Evolutionary conservation across 352 stramenopile genomes (phyloP).

Genomic region (Phytopythium aichiense): DNA sequence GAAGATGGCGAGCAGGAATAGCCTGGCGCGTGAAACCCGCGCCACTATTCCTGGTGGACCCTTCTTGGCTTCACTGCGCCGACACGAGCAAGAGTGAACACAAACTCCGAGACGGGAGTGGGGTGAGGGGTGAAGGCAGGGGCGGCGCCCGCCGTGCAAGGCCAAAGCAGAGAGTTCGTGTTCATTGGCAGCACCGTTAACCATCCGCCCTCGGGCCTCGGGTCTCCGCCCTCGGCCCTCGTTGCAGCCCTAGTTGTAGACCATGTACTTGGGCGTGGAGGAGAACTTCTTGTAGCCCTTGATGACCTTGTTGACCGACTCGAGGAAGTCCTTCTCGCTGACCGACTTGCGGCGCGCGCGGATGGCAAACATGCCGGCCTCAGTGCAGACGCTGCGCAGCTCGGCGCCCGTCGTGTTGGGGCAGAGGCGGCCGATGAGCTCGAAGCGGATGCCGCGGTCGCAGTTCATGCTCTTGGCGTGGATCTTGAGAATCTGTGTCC

Average conservation of each 20-base stretch:
- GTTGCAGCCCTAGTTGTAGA: constrained; percentile 89
- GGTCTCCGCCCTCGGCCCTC: constrained; percentile 11
- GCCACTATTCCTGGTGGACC: no score
- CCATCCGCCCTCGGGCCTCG: background rate
- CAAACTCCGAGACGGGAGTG: no score
- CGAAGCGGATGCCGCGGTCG: constrained; percentile 98
- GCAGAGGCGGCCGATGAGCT: constrained; percentile 96
- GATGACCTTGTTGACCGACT: constrained; percentile 99
- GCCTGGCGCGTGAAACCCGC: no score
- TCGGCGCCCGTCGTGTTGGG: constrained; percentile 99
- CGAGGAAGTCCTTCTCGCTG: constrained; percentile 99
- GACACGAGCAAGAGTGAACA: no score
- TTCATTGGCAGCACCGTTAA: background rate
- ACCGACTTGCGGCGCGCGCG: constrained; percentile 97
- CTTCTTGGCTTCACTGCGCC: no score
- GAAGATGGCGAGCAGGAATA: no score
- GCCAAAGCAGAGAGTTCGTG: background rate
- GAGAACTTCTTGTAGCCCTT: constrained; percentile 99
- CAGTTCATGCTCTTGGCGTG: constrained; percentile 99
- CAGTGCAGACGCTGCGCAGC: constrained; percentile 97
- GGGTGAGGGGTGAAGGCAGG: background rate
- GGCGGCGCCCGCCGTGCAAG: background rate
- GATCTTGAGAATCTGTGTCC: constrained; percentile 99
- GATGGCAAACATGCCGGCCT: constrained; percentile 99
- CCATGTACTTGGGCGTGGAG: constrained; percentile 99